Conservation (phyloP, 2,329 filamentous ascomycete species). For the Blumeriella jaapii region DNA sequence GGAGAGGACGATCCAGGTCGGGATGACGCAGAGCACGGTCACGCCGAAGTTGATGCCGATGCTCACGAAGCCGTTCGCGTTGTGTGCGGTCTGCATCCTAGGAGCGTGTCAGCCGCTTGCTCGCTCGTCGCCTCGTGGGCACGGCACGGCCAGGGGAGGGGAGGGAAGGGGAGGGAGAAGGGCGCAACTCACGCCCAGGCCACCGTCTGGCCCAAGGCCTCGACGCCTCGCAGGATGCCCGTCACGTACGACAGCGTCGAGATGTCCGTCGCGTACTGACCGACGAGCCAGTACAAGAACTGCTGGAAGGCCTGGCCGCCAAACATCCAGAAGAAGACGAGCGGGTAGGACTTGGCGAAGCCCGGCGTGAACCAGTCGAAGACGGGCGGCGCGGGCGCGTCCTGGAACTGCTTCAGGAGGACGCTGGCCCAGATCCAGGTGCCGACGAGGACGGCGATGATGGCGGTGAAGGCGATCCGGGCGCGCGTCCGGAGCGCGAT, state of each 20-base stretch:
- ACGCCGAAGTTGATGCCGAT: slow-evolving; percentile 12
- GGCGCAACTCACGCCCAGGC: slow-evolving; percentile 8
- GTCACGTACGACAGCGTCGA: slow-evolving; percentile 6
- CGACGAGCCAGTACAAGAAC: slow-evolving; percentile 11
- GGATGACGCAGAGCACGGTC: slow-evolving; percentile 8
- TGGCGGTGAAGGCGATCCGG: slow-evolving; percentile 7
- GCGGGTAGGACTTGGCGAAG: slow-evolving; percentile 9
- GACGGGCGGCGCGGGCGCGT: slow-evolving; percentile 3
- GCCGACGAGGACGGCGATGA: slow-evolving; percentile 9
- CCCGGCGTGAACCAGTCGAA: slow-evolving; percentile 11
- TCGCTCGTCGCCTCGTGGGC: too few relatives aligned
- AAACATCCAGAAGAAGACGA: slow-evolving; percentile 11
- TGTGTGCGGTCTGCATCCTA: slow-evolving; percentile 8
- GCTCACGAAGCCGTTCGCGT: slow-evolving; percentile 9
- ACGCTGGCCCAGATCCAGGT: slow-evolving; percentile 12
- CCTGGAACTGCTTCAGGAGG: slow-evolving; percentile 5
- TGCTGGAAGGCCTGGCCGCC: slow-evolving; percentile 12
- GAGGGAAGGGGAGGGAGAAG: too few relatives aligned
- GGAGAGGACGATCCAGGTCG: slow-evolving; percentile 14
- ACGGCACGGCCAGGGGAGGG: too few relatives aligned
- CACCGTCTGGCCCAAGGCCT: slow-evolving; percentile 8
- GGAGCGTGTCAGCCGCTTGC: background rate
- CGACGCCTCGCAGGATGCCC: slow-evolving; percentile 7
- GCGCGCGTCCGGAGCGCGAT: slow-evolving; percentile 9
- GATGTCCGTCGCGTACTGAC: slow-evolving; percentile 10